phyloP scores from a whole-genome alignment of 2,329 filamentous ascomycete species.

The Cephalotrichum gorgonifer region DNA sequence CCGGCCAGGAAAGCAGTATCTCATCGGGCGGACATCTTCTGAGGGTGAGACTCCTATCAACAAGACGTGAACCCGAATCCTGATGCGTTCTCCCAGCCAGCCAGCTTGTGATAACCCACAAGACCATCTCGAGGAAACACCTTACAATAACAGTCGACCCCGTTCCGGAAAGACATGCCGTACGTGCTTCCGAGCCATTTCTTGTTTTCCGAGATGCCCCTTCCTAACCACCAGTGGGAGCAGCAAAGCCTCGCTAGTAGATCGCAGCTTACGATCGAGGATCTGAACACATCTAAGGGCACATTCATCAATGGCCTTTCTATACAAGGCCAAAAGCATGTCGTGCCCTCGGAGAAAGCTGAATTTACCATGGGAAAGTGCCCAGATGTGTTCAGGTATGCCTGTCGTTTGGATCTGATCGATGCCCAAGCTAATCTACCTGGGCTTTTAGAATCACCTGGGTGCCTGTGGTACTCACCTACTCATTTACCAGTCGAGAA shows the following conservation, averaged over 20 bases:
- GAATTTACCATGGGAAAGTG: conserved; percentile 64
- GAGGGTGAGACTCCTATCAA: conserved; percentile 36
- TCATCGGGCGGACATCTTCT: conserved; percentile 70
- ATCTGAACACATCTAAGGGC: conserved; percentile 75
- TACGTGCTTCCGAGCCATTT: conserved; percentile 24
- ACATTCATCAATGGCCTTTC: conserved; percentile 66
- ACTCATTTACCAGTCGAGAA: conserved; percentile 65
- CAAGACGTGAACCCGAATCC: background rate
- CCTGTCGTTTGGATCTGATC: background rate
- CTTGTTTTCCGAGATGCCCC: background rate
- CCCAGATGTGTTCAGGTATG: conserved; percentile 49
- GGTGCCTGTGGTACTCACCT: conserved; percentile 71
- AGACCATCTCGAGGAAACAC: conserved; percentile 82
- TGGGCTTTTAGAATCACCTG: conserved; percentile 58
- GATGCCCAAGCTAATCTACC: background rate
- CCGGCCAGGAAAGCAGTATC: conserved; percentile 71
- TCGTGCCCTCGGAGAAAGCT: conserved; percentile 44
- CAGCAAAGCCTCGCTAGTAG: conserved; percentile 54
- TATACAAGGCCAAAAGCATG: conserved; percentile 51
- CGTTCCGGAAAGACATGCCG: conserved; percentile 57
- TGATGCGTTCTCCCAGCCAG: conserved; percentile 1
- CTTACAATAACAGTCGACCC: conserved; percentile 62
- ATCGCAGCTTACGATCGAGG: conserved; percentile 63
- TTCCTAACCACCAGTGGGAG: background rate
- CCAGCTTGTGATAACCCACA: conserved; percentile 31